phyloP scores from a whole-genome alignment of 2,329 filamentous ascomycete species.

The Cercospora sojina region DNA sequence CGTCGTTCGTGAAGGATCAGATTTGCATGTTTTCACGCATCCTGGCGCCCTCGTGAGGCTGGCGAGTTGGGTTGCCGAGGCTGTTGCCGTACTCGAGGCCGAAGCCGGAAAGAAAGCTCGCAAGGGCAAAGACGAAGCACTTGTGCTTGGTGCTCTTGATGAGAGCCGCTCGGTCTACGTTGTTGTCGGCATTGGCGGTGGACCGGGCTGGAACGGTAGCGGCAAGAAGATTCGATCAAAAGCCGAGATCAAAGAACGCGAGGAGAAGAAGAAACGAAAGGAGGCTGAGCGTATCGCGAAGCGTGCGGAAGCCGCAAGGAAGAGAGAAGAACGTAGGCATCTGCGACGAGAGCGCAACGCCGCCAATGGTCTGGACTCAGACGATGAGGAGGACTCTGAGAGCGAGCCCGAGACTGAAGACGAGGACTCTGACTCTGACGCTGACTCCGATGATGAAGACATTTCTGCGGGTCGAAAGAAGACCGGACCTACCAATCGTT shows the following conservation, averaged over 20 bases:
- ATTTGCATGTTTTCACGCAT: constrained; percentile 87
- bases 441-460: constrained; percentile 46
- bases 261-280: constrained; percentile 61
- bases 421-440: constrained; percentile 35
- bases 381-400: constrained; percentile 55
- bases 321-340: constrained; percentile 56
- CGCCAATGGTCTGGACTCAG: constrained; percentile 52
- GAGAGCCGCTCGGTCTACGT: constrained; percentile 85
- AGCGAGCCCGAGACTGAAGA: constrained; percentile 43
- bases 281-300: constrained; percentile 51
- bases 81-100: constrained; percentile 82
- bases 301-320: constrained; percentile 57
- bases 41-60: constrained; percentile 91
- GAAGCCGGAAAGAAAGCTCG: constrained; percentile 68
- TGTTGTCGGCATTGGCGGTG: constrained; percentile 88
- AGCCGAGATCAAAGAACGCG: constrained; percentile 54
- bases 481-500: constrained; percentile 79
- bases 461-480: constrained; percentile 57
- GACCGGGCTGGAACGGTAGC: constrained; percentile 64
- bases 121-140: constrained; percentile 59
- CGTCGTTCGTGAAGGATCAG: constrained; percentile 91
- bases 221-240: constrained; percentile 53
- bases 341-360: constrained; percentile 62
- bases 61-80: constrained; percentile 90
- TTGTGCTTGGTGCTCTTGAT: constrained; percentile 87